phyloP scores from a whole-genome alignment of 2,329 filamentous ascomycete genomes.

The Phoma sp. region DNA sequence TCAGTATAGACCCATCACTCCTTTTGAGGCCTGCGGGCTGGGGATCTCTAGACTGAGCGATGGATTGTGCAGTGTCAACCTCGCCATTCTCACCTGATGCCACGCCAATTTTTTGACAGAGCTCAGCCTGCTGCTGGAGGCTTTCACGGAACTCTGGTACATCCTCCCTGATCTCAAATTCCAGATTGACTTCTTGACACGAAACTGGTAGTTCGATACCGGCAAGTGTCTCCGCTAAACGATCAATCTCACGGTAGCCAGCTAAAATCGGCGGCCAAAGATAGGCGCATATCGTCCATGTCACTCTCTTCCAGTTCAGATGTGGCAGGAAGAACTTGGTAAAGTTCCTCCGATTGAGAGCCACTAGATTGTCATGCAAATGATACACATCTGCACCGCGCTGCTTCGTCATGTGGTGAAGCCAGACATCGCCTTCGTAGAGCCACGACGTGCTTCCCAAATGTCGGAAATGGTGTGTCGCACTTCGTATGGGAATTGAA shows the following conservation, averaged over 20 bases:
- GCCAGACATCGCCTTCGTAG: constrained; percentile 22
- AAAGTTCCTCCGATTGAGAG: constrained; percentile 6
- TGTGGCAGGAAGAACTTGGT: constrained; percentile 23
- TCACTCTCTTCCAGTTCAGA: constrained; percentile 32
- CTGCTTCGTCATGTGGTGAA: constrained; percentile 31
- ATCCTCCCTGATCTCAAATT: constrained; percentile 30
- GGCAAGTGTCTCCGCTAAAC: constrained; percentile 7
- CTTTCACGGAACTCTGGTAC: constrained; percentile 8
- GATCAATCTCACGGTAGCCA: constrained; percentile 15
- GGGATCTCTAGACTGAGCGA: not conserved
- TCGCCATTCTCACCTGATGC: not conserved
- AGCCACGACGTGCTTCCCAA: constrained; percentile 12
- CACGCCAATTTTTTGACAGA: constrained; percentile 10
- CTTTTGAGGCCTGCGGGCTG: constrained; percentile 8
- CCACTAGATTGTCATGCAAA: constrained; percentile 26
- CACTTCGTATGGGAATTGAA: constrained; percentile 42
- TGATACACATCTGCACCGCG: constrained; percentile 31
- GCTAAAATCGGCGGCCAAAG: constrained; percentile 15
- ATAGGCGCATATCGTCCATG: constrained; percentile 31
- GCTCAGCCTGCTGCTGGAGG: constrained; percentile 10
- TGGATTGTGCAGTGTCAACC: not conserved
- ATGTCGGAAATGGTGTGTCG: constrained; percentile 34
- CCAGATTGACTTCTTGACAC: constrained; percentile 36
- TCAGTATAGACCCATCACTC: constrained; percentile 17
- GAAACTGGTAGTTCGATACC: constrained; percentile 20